A percentile compares a stretch with the other conserved stretches of the same genome.
phyloP scores from a whole-genome alignment of 371 early-diverging fungal genomes.

The Rhizopus sp. region DNA sequence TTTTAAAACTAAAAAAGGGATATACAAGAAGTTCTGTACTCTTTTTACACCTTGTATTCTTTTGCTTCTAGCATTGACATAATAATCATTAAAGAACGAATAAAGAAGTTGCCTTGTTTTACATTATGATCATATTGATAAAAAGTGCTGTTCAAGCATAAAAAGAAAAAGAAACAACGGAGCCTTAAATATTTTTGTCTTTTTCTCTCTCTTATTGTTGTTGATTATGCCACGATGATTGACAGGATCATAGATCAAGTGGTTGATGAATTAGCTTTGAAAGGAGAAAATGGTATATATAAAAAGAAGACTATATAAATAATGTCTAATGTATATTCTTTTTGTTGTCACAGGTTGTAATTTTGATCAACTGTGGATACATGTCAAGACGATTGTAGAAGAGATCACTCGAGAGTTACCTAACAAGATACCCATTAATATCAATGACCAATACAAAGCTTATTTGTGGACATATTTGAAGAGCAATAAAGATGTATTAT shows the following conservation, averaged over 20 bases:
- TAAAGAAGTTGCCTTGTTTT: too few species aligned
- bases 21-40: too few species aligned
- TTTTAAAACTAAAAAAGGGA: too few species aligned
- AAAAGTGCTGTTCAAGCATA: too few species aligned
- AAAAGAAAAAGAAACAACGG: too few species aligned
- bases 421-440: not conserved
- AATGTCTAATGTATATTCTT: not conserved
- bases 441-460: constrained; percentile 9
- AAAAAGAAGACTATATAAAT: too few species aligned
- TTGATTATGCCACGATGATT: constrained; percentile 3
- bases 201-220: constrained; percentile 4
- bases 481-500: not conserved
- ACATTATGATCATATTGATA: too few species aligned
- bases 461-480: constrained; percentile 11
- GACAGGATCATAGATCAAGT: constrained; percentile 7
- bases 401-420: not conserved
- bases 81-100: too few species aligned
- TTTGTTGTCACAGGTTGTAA: constrained; percentile 11
- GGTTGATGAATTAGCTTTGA: constrained; percentile 12
- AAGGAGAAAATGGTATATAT: constrained; percentile 18
- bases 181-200: not conserved
- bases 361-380: constrained; percentile 2
- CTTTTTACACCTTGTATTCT: too few species aligned
- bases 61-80: too few species aligned
- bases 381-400: not conserved